Evolutionary conservation across 1,284 basidiomycete species (phyloP), one percentile per base, ranked within the genome.

Genomic region (Apiotrichum siamense): DNA sequence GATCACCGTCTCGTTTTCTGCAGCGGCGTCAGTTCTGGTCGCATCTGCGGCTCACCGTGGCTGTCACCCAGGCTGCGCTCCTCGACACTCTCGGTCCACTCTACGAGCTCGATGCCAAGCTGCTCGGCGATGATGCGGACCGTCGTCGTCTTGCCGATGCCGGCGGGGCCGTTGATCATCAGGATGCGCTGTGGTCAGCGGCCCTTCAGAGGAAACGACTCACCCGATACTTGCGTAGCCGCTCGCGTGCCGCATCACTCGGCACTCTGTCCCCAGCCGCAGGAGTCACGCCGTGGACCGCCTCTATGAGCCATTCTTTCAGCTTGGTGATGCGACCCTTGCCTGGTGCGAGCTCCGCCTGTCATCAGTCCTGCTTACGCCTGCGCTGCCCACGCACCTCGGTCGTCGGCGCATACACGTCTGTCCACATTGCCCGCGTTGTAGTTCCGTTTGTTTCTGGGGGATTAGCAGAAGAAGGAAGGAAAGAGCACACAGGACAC

Each of bases 91-190:
- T 75, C 74, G 4, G 80, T 77, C 90, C 92, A 97, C 69, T 98
- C 94, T 26, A 90, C 67, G 20, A 97, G 78, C 37, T 93, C 86
- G 44, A 88, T 82, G 3, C 80, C 81, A 54, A 96, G 75, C 61
- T 94, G 86, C 21, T 77, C 72, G 0, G 88, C 79, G 7, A 98
- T 75, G 0, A 92, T 80, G 12, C 81, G 81, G 0, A 97, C 61
- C 0, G 89, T 89, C 0, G 90, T 81, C 0, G 93, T 94, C 76
- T 98, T 98, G 0, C 83, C 94, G 0, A 84, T 82, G 1, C 94
- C 96, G 9, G 92, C 85, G 0, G 90, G 89, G 2, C 96, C 94
- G 2, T 87, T 88, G 9, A 98, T 75, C 0, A 83, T 82, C 2
- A 97, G 80, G 21, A 98, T 81, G 33, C 88, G 80, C 90, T 92